Percentiles rank a stretch among this genome's conserved stretches.
Evolutionary conservation across 208 protist genomes (phyloP).

Genomic region (Crithidia sp.): DNA sequence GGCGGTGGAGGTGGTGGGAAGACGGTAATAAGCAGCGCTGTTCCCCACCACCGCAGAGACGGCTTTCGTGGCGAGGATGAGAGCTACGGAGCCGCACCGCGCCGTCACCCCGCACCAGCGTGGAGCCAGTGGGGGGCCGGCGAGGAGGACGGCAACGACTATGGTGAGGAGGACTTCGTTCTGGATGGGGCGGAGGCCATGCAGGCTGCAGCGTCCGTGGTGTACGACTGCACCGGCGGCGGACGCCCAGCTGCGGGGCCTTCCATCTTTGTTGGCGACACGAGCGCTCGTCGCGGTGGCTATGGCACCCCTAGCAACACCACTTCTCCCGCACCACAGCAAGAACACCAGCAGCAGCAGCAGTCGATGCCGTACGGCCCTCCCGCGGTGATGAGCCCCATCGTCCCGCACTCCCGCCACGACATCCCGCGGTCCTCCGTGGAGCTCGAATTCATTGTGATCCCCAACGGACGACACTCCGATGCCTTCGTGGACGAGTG

Average conservation of each 20-base stretch:
- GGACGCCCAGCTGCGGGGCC: neutral
- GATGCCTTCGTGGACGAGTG: constrained; percentile 83
- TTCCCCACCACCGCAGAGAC: too few relatives aligned
- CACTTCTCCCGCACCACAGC: neutral
- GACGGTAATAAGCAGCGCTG: too few relatives aligned
- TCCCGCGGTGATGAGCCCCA: constrained; percentile 10
- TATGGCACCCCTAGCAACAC: neutral
- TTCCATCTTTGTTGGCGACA: constrained; percentile 3
- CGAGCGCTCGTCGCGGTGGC: neutral
- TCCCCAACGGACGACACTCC: constrained; percentile 66
- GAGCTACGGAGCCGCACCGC: neutral
- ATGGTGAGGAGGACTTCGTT: neutral
- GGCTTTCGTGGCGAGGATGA: neutral
- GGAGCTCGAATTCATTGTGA: constrained; percentile 61
- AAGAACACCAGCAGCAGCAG: constrained; percentile 7
- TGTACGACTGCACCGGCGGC: too few relatives aligned
- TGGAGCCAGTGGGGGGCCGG: neutral
- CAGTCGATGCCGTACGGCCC: neutral
- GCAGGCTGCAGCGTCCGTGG: neutral
- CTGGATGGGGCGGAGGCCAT: neutral
- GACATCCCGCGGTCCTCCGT: constrained; percentile 37
- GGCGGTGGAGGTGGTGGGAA: too few relatives aligned
- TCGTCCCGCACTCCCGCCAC: constrained; percentile 12
- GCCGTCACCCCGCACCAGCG: neutral
- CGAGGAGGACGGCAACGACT: constrained; percentile 3